phyloP scores from a whole-genome alignment of 2,329 filamentous ascomycete species.

The Talaromyces sp. region DNA sequence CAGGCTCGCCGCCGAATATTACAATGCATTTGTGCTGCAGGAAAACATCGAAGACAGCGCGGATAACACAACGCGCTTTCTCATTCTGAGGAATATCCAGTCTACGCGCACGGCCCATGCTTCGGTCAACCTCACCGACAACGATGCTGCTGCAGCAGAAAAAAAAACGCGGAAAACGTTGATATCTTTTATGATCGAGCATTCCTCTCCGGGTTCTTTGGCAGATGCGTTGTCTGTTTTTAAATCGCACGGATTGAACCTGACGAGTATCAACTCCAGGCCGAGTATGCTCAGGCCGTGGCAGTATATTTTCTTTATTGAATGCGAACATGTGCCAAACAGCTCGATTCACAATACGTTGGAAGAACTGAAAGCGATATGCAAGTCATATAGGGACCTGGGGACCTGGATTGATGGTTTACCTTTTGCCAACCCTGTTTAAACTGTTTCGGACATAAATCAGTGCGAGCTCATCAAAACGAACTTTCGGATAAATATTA shows the following conservation, averaged over 20 bases:
- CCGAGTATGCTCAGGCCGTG: slow-evolving; percentile 71
- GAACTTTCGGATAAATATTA: not conserved
- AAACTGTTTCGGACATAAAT: not conserved
- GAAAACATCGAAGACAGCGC: slow-evolving; percentile 43
- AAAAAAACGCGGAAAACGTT: slow-evolving; percentile 56
- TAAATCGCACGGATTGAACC: slow-evolving; percentile 63
- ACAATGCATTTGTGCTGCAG: slow-evolving; percentile 62
- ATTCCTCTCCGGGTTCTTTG: slow-evolving; percentile 71
- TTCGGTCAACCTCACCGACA: slow-evolving; percentile 6
- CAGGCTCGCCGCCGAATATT: slow-evolving; percentile 62
- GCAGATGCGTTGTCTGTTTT: slow-evolving; percentile 78
- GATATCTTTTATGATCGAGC: slow-evolving; percentile 75
- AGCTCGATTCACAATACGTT: slow-evolving; percentile 25
- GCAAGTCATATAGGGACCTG: slow-evolving; percentile 32
- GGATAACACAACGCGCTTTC: slow-evolving; percentile 44
- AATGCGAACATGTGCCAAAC: slow-evolving; percentile 59
- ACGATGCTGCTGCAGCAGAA: not conserved
- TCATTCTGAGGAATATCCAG: slow-evolving; percentile 35
- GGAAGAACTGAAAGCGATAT: slow-evolving; percentile 27
- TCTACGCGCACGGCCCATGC: slow-evolving; percentile 19
- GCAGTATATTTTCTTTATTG: slow-evolving; percentile 92
- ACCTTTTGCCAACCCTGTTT: not conserved
- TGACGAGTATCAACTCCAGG: slow-evolving; percentile 85
- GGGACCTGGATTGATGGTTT: slow-evolving; percentile 37
- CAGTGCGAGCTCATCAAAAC: not conserved